phyloP scores from a whole-genome alignment of 2,329 filamentous ascomycete genomes.

The Microsporum canis region DNA sequence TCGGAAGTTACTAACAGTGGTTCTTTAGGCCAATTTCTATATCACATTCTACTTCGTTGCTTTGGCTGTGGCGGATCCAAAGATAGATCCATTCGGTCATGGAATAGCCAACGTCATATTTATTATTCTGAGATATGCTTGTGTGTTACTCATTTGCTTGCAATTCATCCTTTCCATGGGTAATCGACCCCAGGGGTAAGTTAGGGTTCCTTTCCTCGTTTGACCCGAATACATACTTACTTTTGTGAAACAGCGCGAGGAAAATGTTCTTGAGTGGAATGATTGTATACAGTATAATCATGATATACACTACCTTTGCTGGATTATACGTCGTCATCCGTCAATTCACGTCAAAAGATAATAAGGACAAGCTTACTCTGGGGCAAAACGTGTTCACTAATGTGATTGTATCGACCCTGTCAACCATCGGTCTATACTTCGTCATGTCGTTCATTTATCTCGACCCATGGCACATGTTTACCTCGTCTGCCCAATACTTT shows the following conservation, averaged over 20 bases:
- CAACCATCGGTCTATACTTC: conserved; percentile 89
- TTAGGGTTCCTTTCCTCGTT: not conserved
- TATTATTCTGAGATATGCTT: conserved; percentile 70
- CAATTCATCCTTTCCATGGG: conserved; percentile 96
- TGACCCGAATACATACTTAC: not conserved
- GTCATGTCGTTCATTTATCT: conserved; percentile 93
- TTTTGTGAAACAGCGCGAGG: conserved; percentile 46
- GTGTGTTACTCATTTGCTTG: conserved; percentile 75
- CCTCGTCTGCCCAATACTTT: conserved; percentile 82
- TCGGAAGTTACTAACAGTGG: not conserved
- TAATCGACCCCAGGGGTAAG: conserved; percentile 78
- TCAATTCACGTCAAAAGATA: conserved; percentile 51
- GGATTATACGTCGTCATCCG: conserved; percentile 76
- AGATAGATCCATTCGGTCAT: conserved; percentile 84
- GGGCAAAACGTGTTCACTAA: conserved; percentile 92
- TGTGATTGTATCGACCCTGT: conserved; percentile 77
- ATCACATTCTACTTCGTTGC: conserved; percentile 97
- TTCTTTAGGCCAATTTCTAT: conserved; percentile 74
- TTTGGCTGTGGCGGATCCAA: conserved; percentile 68
- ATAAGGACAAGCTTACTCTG: conserved; percentile 42
- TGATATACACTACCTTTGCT: conserved; percentile 89
- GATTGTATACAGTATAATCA: conserved; percentile 84
- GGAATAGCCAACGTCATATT: conserved; percentile 77
- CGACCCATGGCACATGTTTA: conserved; percentile 99
- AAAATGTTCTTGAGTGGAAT: conserved; percentile 81